Conservation (phyloP, 1,284 basidiomycete genomes). For the Chiua sp. region DNA sequence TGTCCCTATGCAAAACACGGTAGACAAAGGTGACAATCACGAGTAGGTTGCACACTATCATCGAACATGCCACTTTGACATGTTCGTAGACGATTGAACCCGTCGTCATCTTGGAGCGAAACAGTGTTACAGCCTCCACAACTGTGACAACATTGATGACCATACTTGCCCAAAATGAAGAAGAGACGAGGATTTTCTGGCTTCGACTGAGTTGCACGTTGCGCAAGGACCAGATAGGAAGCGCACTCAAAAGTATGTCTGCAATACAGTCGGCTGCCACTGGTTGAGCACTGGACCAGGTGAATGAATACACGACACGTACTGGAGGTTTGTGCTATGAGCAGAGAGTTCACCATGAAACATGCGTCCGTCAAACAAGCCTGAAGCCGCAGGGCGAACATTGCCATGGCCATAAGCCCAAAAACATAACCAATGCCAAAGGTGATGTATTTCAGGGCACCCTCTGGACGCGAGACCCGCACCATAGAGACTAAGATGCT, state of each 20-base stretch:
- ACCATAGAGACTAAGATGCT: conserved; percentile 34
- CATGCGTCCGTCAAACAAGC: conserved; percentile 21
- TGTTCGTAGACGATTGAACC: conserved; percentile 29
- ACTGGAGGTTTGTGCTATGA: conserved; percentile 27
- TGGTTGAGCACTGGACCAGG: conserved; percentile 3
- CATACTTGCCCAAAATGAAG: conserved; percentile 29
- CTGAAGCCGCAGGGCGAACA: conserved; percentile 15
- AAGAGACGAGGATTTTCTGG: conserved; percentile 19
- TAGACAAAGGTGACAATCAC: conserved; percentile 34
- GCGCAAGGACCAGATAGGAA: conserved; percentile 23
- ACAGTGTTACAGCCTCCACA: conserved; percentile 9
- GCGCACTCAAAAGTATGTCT: conserved; percentile 22
- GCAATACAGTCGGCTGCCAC: conserved; percentile 22
- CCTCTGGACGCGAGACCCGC: conserved; percentile 27
- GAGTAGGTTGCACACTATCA: conserved; percentile 34
- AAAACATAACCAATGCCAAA: conserved; percentile 21
- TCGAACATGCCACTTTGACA: conserved; percentile 30
- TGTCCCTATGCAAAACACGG: conserved; percentile 15
- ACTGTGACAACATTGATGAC: conserved; percentile 27
- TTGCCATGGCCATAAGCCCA: conserved; percentile 13
- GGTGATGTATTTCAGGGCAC: conserved; percentile 7
- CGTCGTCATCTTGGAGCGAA: background rate
- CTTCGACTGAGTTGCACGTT: conserved; percentile 14
- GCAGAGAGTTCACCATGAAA: conserved; percentile 4
- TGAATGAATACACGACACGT: conserved; percentile 1